These are phyloP conservation scores for Cryphonectria nitschkei DNA, from an alignment of 2,329 filamentous ascomycete species.

Conservation along the genomic window DNA sequence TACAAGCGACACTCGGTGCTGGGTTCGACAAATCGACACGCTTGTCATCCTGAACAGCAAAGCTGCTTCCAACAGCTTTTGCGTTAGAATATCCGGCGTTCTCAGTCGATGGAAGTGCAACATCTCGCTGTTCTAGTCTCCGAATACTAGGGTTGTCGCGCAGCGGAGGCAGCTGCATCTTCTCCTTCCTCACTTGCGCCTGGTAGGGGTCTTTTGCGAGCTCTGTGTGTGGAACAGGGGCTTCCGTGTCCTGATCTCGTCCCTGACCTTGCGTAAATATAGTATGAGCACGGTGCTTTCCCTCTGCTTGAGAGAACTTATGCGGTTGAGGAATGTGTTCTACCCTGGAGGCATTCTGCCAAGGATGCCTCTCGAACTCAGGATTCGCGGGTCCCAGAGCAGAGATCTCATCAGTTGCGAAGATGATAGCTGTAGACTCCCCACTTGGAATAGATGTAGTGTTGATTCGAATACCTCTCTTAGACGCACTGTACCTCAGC, in stretches of 20 bases:
- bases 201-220: background rate
- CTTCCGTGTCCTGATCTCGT: background rate
- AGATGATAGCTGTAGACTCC: slow-evolving; percentile 4
- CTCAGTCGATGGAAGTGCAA: background rate
- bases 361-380: slow-evolving; percentile 13
- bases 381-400: slow-evolving; percentile 23
- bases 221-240: background rate
- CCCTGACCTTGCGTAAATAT: background rate
- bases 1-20: background rate
- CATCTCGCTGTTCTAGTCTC: background rate
- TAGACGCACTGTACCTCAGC: slow-evolving; percentile 7
- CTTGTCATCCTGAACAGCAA: background rate
- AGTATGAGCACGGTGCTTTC: background rate
- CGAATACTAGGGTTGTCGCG: background rate
- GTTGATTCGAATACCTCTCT: slow-evolving; percentile 6
- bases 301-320: too few species aligned
- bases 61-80: background rate
- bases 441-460: slow-evolving; percentile 4
- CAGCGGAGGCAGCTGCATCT: background rate
- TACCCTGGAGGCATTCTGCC: background rate
- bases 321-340: too few species aligned
- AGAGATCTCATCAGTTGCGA: slow-evolving; percentile 7
- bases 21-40: background rate
- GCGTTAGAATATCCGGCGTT: background rate
- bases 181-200: background rate